These are phyloP conservation scores for Fistulifera solaris DNA, from an alignment of 108 stramenopile genomes.

Conservation along the genomic window DNA sequence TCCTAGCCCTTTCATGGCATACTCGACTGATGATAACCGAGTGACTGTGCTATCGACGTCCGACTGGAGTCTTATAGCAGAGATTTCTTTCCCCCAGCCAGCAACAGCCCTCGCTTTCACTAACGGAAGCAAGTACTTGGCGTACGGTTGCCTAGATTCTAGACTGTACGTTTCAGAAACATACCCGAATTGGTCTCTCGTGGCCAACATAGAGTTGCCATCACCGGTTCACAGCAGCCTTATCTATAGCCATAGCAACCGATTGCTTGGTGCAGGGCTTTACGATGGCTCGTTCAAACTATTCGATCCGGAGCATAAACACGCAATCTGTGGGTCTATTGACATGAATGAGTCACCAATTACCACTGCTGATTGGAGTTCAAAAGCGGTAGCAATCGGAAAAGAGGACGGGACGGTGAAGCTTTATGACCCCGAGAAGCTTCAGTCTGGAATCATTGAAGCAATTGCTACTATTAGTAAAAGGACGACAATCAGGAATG, in stretches of 20 bases:
- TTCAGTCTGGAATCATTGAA: conserved; percentile 17
- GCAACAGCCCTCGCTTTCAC: conserved; percentile 28
- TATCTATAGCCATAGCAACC: conserved; percentile 25
- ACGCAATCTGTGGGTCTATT: conserved; percentile 25
- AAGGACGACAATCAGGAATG: conserved; percentile 12
- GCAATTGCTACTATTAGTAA: conserved; percentile 9
- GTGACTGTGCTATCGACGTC: conserved; percentile 24
- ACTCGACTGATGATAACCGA: conserved; percentile 22
- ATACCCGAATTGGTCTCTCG: conserved; percentile 20
- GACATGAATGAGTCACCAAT: conserved; percentile 25
- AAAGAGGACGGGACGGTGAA: conserved; percentile 29
- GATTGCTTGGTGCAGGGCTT: conserved; percentile 18
- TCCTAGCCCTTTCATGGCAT: conserved; percentile 22
- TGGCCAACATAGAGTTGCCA: conserved; percentile 22
- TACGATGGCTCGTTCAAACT: conserved; percentile 25
- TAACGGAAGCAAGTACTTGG: conserved; percentile 27
- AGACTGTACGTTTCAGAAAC: conserved; percentile 21
- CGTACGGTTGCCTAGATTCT: conserved; percentile 27
- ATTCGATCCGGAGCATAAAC: conserved; percentile 15
- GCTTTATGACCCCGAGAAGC: conserved; percentile 29
- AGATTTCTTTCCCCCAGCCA: conserved; percentile 31
- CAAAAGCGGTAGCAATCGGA: conserved; percentile 28
- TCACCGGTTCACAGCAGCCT: conserved; percentile 19
- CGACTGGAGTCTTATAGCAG: conserved; percentile 26
- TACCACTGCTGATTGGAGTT: conserved; percentile 25